Evolutionary conservation across 2,329 filamentous ascomycete species (phyloP), one percentile per base, ranked within the genome.

Genomic region (Dactylonectria macrodidyma): DNA sequence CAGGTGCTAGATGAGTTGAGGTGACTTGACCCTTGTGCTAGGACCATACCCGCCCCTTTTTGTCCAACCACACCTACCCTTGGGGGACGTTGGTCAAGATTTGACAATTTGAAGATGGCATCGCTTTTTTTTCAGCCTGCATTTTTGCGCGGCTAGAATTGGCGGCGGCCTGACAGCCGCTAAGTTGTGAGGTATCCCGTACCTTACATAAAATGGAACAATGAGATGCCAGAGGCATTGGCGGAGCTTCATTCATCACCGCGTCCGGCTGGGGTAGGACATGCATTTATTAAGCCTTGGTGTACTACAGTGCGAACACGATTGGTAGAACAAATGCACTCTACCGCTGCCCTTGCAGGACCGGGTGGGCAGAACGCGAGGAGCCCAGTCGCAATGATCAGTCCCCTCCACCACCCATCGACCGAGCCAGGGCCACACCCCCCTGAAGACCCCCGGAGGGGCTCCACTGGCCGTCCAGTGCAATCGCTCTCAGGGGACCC

Each of bases 331-430:
- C 64, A 74, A 69, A 74, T 73, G 72, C 69, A 74, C 67, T 67
- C 71, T 73, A 69, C 73, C 73, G 71, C 73, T 73, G 69, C 73
- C 73, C 73, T 75, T 74, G 73, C 73, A 74, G 72, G 63, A 71
- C 50, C 65, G 61, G 70, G 70, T 67, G 70, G 71, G 67, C 61
- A 61, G 57, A 52, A 54, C 59, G 61, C 55, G 50, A 61, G 34
- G 55, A 50, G 36, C 14, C 48, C 33, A 55, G 36, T 54, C 36
- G 34, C 44, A 44, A 44, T 44, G 41, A 44, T 44, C 41, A 16
- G 41, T n/a, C n/a, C 44, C 44, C 47, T 51, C 52, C 41, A 55
- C 52, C 41, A 55, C 24, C 59, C 24, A 61, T 41, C 50, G 34
- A 54, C 50, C 24, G 59, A 36, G 59, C 48, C 41, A 61, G 52